These are phyloP conservation scores for Xerocomus potaroensis DNA, from an alignment of 768 basidiomycete genomes.

Conservation along the genomic window DNA sequence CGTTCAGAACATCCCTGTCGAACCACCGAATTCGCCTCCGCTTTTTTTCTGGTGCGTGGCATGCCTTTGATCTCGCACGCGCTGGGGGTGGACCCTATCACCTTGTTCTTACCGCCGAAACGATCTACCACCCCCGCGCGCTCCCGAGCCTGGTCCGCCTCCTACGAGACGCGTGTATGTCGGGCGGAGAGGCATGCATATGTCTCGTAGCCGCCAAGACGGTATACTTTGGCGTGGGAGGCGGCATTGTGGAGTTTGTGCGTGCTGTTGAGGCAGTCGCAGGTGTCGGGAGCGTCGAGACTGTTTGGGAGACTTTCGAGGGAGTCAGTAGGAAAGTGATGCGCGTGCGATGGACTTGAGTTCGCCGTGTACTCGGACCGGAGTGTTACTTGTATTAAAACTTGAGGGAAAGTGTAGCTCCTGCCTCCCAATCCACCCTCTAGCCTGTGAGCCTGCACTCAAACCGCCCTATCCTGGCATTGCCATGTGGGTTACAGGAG, in stretches of 20 bases:
- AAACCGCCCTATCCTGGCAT: too few relatives aligned
- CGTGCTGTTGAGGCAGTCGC: constrained; percentile 36
- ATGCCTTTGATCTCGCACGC: constrained; percentile 38
- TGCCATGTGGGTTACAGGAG: too few relatives aligned
- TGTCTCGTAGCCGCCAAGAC: constrained; percentile 90
- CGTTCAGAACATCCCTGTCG: constrained; percentile 60
- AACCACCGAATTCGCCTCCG: constrained; percentile 53
- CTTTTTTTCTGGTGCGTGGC: constrained; percentile 86
- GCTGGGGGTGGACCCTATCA: constrained; percentile 49
- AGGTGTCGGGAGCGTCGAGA: constrained; percentile 35
- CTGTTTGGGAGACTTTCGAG: constrained; percentile 57
- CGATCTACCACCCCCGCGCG: constrained; percentile 74
- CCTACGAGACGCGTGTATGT: constrained; percentile 38
- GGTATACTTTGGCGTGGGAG: constrained; percentile 94
- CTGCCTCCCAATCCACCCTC: too few relatives aligned
- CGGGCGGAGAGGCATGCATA: constrained; percentile 17
- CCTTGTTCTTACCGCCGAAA: constrained; percentile 85
- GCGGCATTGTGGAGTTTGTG: constrained; percentile 76
- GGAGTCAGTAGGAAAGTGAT: constrained; percentile 79
- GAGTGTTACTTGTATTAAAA: too few relatives aligned
- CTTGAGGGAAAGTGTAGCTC: too few relatives aligned
- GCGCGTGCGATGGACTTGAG: constrained; percentile 48
- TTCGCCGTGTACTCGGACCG: too few relatives aligned
- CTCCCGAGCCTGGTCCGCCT: constrained; percentile 57
- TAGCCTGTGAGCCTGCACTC: too few relatives aligned